phyloP scores from a whole-genome alignment of 2,329 filamentous ascomycete species.

The Colletotrichum incanum region DNA sequence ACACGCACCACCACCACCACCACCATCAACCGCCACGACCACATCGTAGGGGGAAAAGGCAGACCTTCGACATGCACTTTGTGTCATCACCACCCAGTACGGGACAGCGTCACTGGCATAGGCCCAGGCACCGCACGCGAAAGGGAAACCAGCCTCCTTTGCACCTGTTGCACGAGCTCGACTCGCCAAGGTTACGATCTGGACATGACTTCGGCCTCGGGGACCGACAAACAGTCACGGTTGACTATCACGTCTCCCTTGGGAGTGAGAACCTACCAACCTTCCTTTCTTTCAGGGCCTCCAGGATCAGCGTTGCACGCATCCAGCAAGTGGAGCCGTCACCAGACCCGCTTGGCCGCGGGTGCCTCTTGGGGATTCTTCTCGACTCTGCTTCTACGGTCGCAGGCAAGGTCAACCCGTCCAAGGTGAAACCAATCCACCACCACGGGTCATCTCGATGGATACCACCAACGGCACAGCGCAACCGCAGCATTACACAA shows the following conservation, averaged over 20 bases:
- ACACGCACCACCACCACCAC: background rate
- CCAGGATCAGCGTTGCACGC: constrained; percentile 9
- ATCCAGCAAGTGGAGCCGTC: background rate
- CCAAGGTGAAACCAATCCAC: constrained; percentile 35
- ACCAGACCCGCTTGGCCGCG: background rate
- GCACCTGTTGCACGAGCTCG: background rate
- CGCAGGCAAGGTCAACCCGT: constrained; percentile 29
- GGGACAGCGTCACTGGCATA: background rate
- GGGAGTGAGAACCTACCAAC: background rate
- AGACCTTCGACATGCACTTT: background rate
- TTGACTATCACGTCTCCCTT: background rate
- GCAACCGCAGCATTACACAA: constrained; percentile 15
- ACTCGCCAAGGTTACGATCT: constrained; percentile 14
- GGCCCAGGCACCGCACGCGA: background rate
- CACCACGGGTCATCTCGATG: background rate
- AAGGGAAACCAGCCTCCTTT: background rate
- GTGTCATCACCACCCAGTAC: background rate
- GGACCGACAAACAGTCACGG: background rate
- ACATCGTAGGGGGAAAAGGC: background rate
- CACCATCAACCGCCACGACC: background rate
- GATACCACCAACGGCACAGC: background rate
- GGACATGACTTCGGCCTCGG: constrained; percentile 12
- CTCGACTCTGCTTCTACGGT: constrained; percentile 1
- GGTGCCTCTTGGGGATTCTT: constrained; percentile 8
- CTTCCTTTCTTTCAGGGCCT: background rate